Percentiles rank a stretch among this genome's conserved stretches.
These are phyloP conservation scores for Nothophaeocryptopus gaeumannii DNA, from an alignment of 2,329 filamentous ascomycete genomes.

Conservation along the genomic window DNA sequence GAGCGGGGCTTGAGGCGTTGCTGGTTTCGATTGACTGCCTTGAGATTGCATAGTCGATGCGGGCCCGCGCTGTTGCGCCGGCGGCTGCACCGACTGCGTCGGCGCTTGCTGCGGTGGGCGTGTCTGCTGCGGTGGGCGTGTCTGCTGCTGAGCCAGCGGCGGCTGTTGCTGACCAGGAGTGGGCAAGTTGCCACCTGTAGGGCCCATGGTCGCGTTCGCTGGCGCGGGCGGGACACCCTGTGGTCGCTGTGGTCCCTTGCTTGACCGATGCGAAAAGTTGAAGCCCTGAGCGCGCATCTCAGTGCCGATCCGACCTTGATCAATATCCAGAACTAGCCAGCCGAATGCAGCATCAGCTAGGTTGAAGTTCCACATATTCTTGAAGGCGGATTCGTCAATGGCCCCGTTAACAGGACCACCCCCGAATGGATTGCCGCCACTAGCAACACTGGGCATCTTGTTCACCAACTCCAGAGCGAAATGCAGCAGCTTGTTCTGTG, in stretches of 20 bases:
- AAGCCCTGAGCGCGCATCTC: slow-evolving; percentile 99
- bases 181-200: slow-evolving; percentile 38
- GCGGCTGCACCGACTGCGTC: slow-evolving; percentile 23
- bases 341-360: slow-evolving; percentile 95
- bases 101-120: slow-evolving; percentile 32
- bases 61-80: slow-evolving; percentile 30
- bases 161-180: slow-evolving; percentile 39
- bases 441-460: slow-evolving; percentile 95
- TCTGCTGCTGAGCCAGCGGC: slow-evolving; percentile 37
- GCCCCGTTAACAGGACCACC: slow-evolving; percentile 79
- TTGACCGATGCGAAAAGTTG: slow-evolving; percentile 94
- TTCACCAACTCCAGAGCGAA: slow-evolving; percentile 91
- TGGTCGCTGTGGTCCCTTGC: slow-evolving; percentile 57
- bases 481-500: slow-evolving; percentile 85
- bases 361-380: slow-evolving; percentile 99
- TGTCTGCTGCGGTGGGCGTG: slow-evolving; percentile 26
- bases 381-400: slow-evolving; percentile 98
- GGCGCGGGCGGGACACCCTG: slow-evolving; percentile 40
- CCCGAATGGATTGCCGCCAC: slow-evolving; percentile 94
- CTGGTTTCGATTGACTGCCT: slow-evolving; percentile 28
- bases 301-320: slow-evolving; percentile 91
- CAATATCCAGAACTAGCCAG: slow-evolving; percentile 90
- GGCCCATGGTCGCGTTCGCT: slow-evolving; percentile 37
- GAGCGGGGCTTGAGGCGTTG: slow-evolving; percentile 25
- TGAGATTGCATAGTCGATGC: slow-evolving; percentile 24